Conservation (phyloP, 2,329 filamentous ascomycete species). For the Claviceps africana region DNA sequence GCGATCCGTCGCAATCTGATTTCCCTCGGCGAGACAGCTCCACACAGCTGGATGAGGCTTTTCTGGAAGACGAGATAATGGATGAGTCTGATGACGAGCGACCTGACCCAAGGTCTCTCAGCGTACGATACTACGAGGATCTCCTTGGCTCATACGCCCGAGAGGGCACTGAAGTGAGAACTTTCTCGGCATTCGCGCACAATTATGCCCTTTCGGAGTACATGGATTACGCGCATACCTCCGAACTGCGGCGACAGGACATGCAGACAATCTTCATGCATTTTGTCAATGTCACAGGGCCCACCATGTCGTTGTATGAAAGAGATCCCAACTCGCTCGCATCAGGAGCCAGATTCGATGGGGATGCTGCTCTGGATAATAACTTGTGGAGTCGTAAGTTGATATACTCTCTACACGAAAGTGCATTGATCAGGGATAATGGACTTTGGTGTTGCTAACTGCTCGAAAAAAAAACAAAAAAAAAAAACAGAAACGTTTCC, state of each 20-base stretch:
- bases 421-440: neutral
- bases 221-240: constrained; percentile 47
- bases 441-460: neutral
- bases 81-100: constrained; percentile 49
- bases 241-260: constrained; percentile 65
- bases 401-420: neutral
- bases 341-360: constrained; percentile 38
- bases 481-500: constrained; percentile 55
- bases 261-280: constrained; percentile 79
- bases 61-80: constrained; percentile 5
- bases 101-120: constrained; percentile 15
- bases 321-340: constrained; percentile 62
- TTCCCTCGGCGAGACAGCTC: neutral
- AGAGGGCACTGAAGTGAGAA: constrained; percentile 30
- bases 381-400: constrained; percentile 49
- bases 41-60: neutral
- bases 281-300: constrained; percentile 79
- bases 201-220: constrained; percentile 49
- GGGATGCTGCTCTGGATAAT: constrained; percentile 48
- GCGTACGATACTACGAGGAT: constrained; percentile 18
- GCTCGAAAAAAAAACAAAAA: neutral
- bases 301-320: constrained; percentile 77
- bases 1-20: neutral
- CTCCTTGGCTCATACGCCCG: constrained; percentile 16
- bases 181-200: constrained; percentile 34